These are phyloP conservation scores for Penicillium sumatraense DNA, from an alignment of 2,329 filamentous ascomycete species.

Conservation along the genomic window DNA sequence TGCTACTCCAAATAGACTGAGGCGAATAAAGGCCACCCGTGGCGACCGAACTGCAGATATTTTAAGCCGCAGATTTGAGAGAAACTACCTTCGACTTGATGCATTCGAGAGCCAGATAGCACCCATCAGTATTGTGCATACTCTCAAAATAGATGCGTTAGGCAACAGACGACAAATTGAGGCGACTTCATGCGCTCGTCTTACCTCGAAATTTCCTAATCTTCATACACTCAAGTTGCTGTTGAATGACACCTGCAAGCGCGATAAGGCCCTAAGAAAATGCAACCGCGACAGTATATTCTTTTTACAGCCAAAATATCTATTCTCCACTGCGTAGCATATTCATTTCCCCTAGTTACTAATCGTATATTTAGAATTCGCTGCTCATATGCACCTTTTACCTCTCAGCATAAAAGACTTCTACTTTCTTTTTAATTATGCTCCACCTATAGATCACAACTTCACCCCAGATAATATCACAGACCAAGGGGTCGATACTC, in stretches of 20 bases:
- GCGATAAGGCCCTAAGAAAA: constrained; percentile 2
- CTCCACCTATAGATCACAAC: background rate
- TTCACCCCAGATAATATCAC: background rate
- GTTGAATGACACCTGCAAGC: constrained; percentile 5
- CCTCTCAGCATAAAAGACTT: background rate
- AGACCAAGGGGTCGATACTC: background rate
- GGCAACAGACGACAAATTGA: background rate
- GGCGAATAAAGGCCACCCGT: constrained; percentile 8
- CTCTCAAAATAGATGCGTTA: background rate
- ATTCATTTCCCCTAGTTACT: background rate
- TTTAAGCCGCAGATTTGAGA: constrained; percentile 11
- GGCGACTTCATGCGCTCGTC: background rate
- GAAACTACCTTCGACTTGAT: constrained; percentile 7
- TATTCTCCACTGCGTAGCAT: background rate
- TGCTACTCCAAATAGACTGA: constrained; percentile 2
- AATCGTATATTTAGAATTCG: background rate
- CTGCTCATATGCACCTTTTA: background rate
- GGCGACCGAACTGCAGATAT: constrained; percentile 7
- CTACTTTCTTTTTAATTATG: background rate
- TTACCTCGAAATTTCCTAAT: background rate
- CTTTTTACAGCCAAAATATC: background rate
- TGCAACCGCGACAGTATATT: background rate
- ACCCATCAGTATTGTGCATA: background rate
- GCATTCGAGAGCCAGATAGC: constrained; percentile 5
- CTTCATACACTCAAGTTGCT: constrained; percentile 1